Percentiles rank a stretch among this genome's conserved stretches.
Evolutionary conservation across 2,329 filamentous ascomycete species (phyloP).

Genomic region (Colletotrichum orchidophilum): DNA sequence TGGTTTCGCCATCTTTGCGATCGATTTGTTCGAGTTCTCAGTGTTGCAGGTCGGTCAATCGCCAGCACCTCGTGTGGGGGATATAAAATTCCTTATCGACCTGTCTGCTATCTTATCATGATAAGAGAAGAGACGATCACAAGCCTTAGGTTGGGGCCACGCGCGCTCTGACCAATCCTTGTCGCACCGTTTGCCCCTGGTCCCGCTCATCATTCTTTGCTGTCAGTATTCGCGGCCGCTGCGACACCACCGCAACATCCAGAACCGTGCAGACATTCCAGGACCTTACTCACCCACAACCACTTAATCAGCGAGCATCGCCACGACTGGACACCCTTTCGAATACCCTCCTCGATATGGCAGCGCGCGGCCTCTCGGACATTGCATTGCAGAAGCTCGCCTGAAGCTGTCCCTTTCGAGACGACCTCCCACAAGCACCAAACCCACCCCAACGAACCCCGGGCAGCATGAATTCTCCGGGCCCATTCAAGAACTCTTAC

Average conservation of each 20-base stretch:
- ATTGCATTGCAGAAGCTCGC: conserved; percentile 22
- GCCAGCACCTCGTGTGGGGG: conserved; percentile 15
- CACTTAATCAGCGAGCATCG: conserved; percentile 26
- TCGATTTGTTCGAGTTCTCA: conserved; percentile 6
- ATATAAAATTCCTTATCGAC: conserved; percentile 34
- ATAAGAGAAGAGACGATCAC: conserved; percentile 20
- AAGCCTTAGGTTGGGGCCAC: conserved; percentile 2
- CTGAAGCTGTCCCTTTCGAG: conserved; percentile 23
- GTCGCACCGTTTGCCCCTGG: conserved; percentile 17
- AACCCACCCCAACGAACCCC: not conserved
- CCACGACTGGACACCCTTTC: conserved; percentile 1
- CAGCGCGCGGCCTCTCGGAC: conserved; percentile 10
- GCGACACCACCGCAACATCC: conserved; percentile 5
- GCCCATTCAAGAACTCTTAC: conserved; percentile 26
- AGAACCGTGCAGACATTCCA: conserved; percentile 19
- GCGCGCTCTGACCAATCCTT: conserved; percentile 22
- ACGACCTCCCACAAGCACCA: not conserved
- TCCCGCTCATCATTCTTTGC: conserved; percentile 18
- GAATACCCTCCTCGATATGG: conserved; percentile 25
- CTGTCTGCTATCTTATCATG: conserved; percentile 21
- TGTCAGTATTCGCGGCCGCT: not conserved
- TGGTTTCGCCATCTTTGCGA: conserved; percentile 34
- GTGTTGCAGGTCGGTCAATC: conserved; percentile 6
- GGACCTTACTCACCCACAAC: conserved; percentile 15
- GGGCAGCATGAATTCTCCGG: conserved; percentile 34